Evolutionary conservation across 176 grass and related monocot species (phyloP), one percentile per base, ranked within the genome.

Genomic region (Saccharum spontaneum): DNA sequence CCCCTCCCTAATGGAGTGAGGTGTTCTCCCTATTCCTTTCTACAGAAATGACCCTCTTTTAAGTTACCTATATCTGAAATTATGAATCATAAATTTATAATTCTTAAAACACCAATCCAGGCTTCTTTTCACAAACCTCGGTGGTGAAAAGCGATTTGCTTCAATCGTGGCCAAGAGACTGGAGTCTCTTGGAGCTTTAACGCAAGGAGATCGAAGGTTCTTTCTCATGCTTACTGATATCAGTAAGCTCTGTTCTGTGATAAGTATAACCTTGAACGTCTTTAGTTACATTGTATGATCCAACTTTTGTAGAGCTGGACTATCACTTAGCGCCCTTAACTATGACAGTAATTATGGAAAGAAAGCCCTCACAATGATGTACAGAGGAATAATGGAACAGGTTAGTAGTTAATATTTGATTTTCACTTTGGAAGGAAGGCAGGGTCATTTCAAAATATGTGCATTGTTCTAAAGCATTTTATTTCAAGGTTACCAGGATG

Each of bases 111-210:
- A 4, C 48, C 55, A 88, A 78, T 88, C 12, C 64, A 84, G 97
- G 88, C 88, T 99, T 88, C 89, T 99, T 89, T 99, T 99, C 76
- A 99, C 97, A 50, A 96, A 92, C 79, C 94, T 99, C 37, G 94
- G 97, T 34, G 97, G 97, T 89, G 97, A 99, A 87, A 94, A 82
- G 72, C 87, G 97, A 85, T 99, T 99, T 92, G 97, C 94, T 85
- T 99, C 97, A 55, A 96, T 99, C 22, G 91, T 99, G 41, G 97
- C 97, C 45, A 99, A 99, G 84, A 85, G 97, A 45, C 76, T 99
- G 17, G 97, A 96, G 76, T 94, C 97, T 88, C 97, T 99, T 75
- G 97, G 97, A 87, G 97, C 97, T 84, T 89, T 99, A 94, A 99
- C 97, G 48, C 97, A 96, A 92, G 97, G 97, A 38, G 94, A 99